Percentiles rank a stretch among this genome's conserved stretches.
Conservation (phyloP, 1,139 yeast species). For the Insectozyma bohioensis region DNA sequence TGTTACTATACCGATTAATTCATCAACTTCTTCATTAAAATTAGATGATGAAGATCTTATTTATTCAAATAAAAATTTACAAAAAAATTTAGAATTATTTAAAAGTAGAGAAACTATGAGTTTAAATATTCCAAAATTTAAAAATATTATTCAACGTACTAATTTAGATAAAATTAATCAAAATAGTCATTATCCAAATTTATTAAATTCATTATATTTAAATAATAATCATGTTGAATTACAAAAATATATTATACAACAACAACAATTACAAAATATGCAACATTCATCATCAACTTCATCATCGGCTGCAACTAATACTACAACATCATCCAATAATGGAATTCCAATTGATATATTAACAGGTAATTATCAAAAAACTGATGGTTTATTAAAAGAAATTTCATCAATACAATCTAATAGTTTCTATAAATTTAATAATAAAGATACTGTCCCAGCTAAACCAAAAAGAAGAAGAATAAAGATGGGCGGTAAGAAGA, state of each 20-base stretch:
- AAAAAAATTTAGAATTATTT: slow-evolving; percentile 66
- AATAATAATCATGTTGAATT: slow-evolving; percentile 10
- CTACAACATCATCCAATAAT: slow-evolving; percentile 21
- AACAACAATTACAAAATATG: not conserved
- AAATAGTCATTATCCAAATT: slow-evolving; percentile 31
- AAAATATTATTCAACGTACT: slow-evolving; percentile 57
- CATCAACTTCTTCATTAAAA: slow-evolving; percentile 9
- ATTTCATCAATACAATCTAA: slow-evolving; percentile 50
- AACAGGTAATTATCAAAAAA: slow-evolving; percentile 27
- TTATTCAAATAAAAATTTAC: slow-evolving; percentile 64
- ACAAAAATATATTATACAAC: slow-evolving; percentile 6
- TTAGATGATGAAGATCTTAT: slow-evolving; percentile 24
- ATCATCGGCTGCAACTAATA: too few species aligned
- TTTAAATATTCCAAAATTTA: slow-evolving; percentile 58
- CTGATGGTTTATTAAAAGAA: slow-evolving; percentile 38
- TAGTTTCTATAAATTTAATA: slow-evolving; percentile 34
- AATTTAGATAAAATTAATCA: slow-evolving; percentile 42
- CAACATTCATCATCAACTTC: too few species aligned
- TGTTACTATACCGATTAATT: slow-evolving; percentile 4
- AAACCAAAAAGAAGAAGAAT: slow-evolving; percentile 51
- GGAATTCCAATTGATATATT: slow-evolving; percentile 42
- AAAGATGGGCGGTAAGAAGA: slow-evolving; percentile 30
- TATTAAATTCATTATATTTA: slow-evolving; percentile 35
- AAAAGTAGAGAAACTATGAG: slow-evolving; percentile 80
- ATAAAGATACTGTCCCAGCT: slow-evolving; percentile 19